These are phyloP conservation scores for Candida sakaeoensis DNA, from an alignment of 805 yeast genomes.

Conservation along the genomic window DNA sequence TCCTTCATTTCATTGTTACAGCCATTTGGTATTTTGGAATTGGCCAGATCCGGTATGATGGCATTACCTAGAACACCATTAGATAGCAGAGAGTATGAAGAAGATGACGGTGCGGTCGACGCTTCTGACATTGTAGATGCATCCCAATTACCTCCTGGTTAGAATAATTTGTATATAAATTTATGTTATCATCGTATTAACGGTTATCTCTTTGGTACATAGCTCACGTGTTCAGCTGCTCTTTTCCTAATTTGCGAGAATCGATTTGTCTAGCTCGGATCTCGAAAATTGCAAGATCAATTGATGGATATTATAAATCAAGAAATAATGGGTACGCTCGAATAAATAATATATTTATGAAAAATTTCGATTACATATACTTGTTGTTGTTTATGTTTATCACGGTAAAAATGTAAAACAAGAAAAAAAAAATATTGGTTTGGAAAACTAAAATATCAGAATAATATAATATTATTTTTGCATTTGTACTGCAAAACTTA, in stretches of 20 bases:
- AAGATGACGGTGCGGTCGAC: conserved; percentile 48
- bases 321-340: no score
- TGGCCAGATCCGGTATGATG: conserved; percentile 98
- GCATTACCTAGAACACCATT: conserved; percentile 95
- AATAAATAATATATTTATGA: no score
- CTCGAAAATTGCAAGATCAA: no score
- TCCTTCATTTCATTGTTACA: conserved; percentile 84
- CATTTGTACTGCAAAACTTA: background rate
- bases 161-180: conserved; percentile 13
- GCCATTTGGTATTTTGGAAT: conserved; percentile 95
- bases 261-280: no score
- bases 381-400: no score
- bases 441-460: background rate
- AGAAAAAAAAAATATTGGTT: conserved; percentile 3
- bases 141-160: conserved; percentile 94
- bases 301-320: no score
- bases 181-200: no score
- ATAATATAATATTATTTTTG: background rate
- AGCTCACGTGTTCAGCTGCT: no score
- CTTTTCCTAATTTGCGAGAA: no score
- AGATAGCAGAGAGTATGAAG: conserved; percentile 45
- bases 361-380: no score
- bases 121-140: conserved; percentile 78
- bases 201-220: no score
- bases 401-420: no score